Conservation (phyloP, 2,329 filamentous ascomycete genomes). For the Curvularia verruculosa region DNA sequence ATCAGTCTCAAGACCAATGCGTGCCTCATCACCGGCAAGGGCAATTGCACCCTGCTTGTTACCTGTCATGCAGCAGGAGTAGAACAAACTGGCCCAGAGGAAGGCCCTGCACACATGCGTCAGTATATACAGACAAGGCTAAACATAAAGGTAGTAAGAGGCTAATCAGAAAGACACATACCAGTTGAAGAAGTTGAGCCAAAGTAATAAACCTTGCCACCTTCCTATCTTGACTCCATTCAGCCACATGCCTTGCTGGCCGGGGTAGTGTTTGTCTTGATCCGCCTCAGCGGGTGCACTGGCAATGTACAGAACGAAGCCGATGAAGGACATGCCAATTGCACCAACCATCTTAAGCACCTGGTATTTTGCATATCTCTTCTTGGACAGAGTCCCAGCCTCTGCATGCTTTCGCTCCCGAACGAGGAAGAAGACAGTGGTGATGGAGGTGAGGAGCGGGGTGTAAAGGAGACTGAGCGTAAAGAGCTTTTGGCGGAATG, state of each 20-base stretch:
- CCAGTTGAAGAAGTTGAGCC: constrained; percentile 35
- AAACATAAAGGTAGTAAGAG: no score
- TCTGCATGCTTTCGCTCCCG: constrained; percentile 27
- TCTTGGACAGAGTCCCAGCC: constrained; percentile 25
- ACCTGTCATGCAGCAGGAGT: constrained; percentile 36
- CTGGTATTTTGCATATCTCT: constrained; percentile 34
- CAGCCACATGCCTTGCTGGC: constrained; percentile 23
- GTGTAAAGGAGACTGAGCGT: constrained; percentile 33
- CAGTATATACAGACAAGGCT: not conserved
- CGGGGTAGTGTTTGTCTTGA: constrained; percentile 1
- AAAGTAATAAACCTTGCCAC: constrained; percentile 28
- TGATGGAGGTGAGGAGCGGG: constrained; percentile 28
- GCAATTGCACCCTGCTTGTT: constrained; percentile 30
- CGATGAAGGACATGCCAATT: constrained; percentile 26
- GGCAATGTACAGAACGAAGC: constrained; percentile 20
- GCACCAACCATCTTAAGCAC: constrained; percentile 29
- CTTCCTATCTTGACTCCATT: constrained; percentile 29
- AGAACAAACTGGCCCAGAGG: constrained; percentile 34
- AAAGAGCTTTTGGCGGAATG: constrained; percentile 27
- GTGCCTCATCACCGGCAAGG: constrained; percentile 29
- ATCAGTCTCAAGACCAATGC: constrained; percentile 20
- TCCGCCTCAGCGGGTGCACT: constrained; percentile 13
- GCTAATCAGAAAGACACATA: constrained; percentile 10
- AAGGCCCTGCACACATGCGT: constrained; percentile 24
- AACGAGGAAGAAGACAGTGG: constrained; percentile 26